phyloP scores from a whole-genome alignment of 306 rosid species.

The Dalbergia cultrata region DNA sequence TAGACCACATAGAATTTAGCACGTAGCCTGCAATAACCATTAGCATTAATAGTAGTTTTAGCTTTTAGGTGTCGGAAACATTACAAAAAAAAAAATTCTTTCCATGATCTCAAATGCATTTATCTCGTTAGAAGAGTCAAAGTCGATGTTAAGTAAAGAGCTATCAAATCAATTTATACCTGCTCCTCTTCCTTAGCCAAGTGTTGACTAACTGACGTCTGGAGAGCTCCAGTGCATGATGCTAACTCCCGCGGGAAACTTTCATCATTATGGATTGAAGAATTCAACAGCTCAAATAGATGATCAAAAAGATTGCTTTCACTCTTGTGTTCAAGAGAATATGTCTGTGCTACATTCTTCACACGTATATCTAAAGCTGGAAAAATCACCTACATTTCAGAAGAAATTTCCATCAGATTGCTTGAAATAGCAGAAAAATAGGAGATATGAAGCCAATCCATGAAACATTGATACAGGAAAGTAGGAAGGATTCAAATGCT shows the following conservation, averaged over 20 bases:
- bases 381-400: slow-evolving; percentile 83
- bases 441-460: background rate
- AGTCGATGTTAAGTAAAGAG: slow-evolving; percentile 34
- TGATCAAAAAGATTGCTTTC: slow-evolving; percentile 89
- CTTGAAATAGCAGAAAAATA: slow-evolving; percentile 39
- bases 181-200: slow-evolving; percentile 99
- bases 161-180: slow-evolving; percentile 56
- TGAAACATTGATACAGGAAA: slow-evolving; percentile 12
- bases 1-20: background rate
- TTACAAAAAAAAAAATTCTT: background rate
- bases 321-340: slow-evolving; percentile 97
- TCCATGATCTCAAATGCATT: background rate
- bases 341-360: slow-evolving; percentile 98
- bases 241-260: slow-evolving; percentile 90
- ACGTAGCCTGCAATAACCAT: slow-evolving; percentile 31
- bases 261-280: slow-evolving; percentile 69
- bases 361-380: slow-evolving; percentile 98
- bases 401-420: slow-evolving; percentile 44
- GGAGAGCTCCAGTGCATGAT: slow-evolving; percentile 92
- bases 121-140: slow-evolving; percentile 19
- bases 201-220: slow-evolving; percentile 95
- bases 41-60: slow-evolving; percentile 20
- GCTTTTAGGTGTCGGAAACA: background rate
- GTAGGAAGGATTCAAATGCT: background rate
- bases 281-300: slow-evolving; percentile 81